phyloP scores from a whole-genome alignment of 2,329 filamentous ascomycete species.

The Acrodontium crateriforme region DNA sequence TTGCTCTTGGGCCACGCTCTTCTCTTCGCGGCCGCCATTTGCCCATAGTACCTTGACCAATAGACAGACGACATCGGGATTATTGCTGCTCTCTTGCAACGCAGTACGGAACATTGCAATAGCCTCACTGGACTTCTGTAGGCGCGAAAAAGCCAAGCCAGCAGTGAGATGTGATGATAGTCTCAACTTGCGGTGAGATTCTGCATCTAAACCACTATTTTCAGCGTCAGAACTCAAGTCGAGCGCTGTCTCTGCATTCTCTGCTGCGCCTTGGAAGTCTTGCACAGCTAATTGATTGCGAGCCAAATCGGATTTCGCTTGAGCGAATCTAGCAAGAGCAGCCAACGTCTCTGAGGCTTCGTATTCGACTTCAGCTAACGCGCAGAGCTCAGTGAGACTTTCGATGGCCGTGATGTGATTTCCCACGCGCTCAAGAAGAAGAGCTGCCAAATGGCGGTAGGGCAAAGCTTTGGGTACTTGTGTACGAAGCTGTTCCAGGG shows the following conservation, averaged over 20 bases:
- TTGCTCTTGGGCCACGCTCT: conserved; percentile 61
- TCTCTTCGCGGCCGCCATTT: conserved; percentile 60
- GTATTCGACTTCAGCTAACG: conserved; percentile 63
- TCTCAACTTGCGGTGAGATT: conserved; percentile 55
- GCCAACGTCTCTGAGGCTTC: conserved; percentile 66
- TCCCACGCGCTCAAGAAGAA: conserved; percentile 69
- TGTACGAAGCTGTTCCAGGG: conserved; percentile 63
- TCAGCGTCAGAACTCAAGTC: conserved; percentile 62
- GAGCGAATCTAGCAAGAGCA: conserved; percentile 61
- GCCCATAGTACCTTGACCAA: conserved; percentile 90
- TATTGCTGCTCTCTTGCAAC: conserved; percentile 58
- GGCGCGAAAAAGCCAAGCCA: conserved; percentile 69
- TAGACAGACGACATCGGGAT: conserved; percentile 75
- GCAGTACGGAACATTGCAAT: conserved; percentile 70
- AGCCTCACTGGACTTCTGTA: conserved; percentile 50
- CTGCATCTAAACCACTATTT: conserved; percentile 45
- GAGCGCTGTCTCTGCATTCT: conserved; percentile 69
- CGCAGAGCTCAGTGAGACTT: conserved; percentile 53
- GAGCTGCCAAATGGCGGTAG: conserved; percentile 62
- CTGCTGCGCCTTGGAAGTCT: conserved; percentile 53
- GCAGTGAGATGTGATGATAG: conserved; percentile 77
- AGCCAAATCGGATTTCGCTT: conserved; percentile 76
- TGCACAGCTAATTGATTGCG: conserved; percentile 63
- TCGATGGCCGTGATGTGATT: conserved; percentile 51
- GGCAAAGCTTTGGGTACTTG: conserved; percentile 58